phyloP scores from a whole-genome alignment of 768 basidiomycete species.

The Mrakia frigida region DNA sequence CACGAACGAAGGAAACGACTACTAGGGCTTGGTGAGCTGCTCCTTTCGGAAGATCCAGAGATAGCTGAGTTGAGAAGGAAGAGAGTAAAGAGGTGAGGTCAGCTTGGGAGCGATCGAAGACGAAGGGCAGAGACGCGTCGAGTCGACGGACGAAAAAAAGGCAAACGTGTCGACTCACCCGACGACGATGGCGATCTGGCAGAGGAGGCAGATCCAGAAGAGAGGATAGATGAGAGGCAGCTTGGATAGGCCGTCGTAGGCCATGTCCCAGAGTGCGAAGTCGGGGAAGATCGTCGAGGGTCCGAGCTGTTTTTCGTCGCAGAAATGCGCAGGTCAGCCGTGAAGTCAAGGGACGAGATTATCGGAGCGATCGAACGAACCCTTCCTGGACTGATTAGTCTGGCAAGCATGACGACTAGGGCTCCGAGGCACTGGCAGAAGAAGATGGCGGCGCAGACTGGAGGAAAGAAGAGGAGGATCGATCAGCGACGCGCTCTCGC shows the following conservation, averaged over 20 bases:
- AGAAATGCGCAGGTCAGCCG: not conserved
- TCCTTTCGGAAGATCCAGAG: constrained; percentile 14
- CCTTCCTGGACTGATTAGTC: constrained; percentile 80
- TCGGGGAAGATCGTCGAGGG: constrained; percentile 32
- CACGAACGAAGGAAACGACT: not conserved
- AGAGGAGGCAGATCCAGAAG: constrained; percentile 33
- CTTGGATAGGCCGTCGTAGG: constrained; percentile 17
- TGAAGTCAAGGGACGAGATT: not conserved
- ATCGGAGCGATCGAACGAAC: not conserved
- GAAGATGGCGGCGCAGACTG: constrained; percentile 82
- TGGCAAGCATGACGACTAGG: constrained; percentile 84
- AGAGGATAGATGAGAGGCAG: constrained; percentile 27
- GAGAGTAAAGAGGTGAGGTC: not conserved
- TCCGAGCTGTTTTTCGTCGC: constrained; percentile 17
- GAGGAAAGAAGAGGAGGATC: no score
- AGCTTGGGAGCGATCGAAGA: not conserved
- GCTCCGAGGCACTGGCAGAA: constrained; percentile 86
- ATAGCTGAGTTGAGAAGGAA: not conserved
- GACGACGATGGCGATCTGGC: constrained; percentile 28
- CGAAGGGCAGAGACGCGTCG: not conserved
- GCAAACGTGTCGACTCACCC: not conserved
- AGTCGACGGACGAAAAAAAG: no score
- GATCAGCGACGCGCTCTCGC: no score
- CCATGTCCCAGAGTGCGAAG: constrained; percentile 30
- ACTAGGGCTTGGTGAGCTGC: constrained; percentile 30